Base-by-base conservation (phyloP, 179 eudicot genomes). In the Corrigiola litoralis region DNA sequence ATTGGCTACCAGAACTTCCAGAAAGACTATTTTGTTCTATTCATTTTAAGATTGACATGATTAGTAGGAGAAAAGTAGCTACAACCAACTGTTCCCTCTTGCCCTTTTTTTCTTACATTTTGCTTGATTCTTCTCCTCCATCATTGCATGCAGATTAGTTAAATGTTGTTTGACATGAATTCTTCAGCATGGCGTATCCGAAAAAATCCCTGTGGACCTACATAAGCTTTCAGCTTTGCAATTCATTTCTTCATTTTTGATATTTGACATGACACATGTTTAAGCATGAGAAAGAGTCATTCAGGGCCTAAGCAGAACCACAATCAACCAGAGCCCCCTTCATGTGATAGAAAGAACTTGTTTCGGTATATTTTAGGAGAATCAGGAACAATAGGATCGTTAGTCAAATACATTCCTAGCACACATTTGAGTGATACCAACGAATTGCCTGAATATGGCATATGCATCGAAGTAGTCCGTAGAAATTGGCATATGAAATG, bases 51-150 rank as follows among this genome's bases (percentile, higher is more conserved):
- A 40, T 70, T 32, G 27, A 33, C 13, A 64, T 38, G 25, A 49
- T 38, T 51, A 25, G 64, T 57, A 69, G 73, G 73, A 69, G 67
- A 23, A 42, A 42, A 52, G 67, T 61, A 52, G 68, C 51, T 69
- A 52, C 49, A 12, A 20, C 45, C 11, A 20, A 42, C 40, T 38
- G 10, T 38, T 38, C 28, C 14, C 17, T 13, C 38, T 24, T 17
- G 8, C 41, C 23, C 4, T 21, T 20, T 56, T 42, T 37, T 23
- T 60, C 12, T 38, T 6, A 9, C 12, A 40, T 14, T n/a, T n/a
- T n/a, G n/a, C n/a, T n/a, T n/a, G n/a, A n/a, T n/a, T n/a, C n/a
- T n/a, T n/a, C n/a, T n/a, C n/a, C n/a, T n/a, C n/a, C n/a, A n/a
- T n/a, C n/a, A n/a, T n/a, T n/a, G n/a, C n/a, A n/a, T n/a, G n/a